Conservation (phyloP, 148 eudicot genomes). For the Camellia sinensis region DNA sequence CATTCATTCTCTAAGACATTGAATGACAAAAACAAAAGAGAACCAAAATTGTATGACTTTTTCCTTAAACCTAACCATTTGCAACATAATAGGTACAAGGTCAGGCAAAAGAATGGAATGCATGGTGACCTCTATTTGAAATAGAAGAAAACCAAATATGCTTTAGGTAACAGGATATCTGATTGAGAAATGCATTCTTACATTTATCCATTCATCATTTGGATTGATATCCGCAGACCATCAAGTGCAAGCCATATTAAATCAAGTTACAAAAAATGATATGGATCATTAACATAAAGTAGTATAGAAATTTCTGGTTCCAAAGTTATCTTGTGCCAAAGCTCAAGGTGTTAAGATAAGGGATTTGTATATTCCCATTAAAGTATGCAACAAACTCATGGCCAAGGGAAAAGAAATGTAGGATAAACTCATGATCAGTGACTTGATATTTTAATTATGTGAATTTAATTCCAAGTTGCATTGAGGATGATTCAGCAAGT, state of each 20-base stretch:
- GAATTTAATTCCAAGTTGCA: no score
- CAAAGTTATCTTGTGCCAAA: constrained; percentile 1
- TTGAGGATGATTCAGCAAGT: no score
- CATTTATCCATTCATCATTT: constrained; percentile 88
- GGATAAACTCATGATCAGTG: no score
- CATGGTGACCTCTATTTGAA: neutral
- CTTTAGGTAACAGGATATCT: neutral
- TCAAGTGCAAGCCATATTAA: constrained; percentile 19
- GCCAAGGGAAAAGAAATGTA: neutral
- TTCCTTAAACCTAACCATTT: no score
- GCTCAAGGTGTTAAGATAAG: neutral
- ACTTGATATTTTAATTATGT: no score
- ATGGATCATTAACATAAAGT: neutral
- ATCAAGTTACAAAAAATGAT: neutral
- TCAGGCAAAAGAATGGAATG: neutral
- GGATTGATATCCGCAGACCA: constrained; percentile 90
- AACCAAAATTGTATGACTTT: no score
- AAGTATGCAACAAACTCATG: constrained; percentile 4
- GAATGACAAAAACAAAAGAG: no score
- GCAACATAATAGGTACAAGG: constrained; percentile 21
- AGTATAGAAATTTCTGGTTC: neutral
- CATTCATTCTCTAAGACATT: no score
- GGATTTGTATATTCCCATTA: neutral
- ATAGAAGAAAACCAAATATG: constrained; percentile 1
- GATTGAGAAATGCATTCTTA: constrained; percentile 36